A percentile compares a stretch with the other conserved stretches of the same genome.
phyloP scores from a whole-genome alignment of 2,329 filamentous ascomycete genomes.

The Didymella glomerata region DNA sequence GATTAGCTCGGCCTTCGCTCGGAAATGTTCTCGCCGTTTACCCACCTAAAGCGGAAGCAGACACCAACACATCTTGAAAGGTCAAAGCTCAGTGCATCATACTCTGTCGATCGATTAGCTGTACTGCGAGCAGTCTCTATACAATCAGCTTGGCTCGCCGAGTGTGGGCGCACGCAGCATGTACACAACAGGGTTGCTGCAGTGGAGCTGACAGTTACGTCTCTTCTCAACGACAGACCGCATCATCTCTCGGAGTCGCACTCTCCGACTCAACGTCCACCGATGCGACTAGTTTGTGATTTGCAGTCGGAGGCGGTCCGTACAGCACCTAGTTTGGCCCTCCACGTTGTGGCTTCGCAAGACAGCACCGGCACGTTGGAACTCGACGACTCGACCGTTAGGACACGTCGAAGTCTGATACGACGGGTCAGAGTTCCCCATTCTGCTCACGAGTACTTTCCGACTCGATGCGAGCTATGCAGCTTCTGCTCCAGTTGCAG shows the following conservation, averaged over 20 bases:
- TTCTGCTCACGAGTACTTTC: neutral
- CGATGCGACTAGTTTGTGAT: slow-evolving; percentile 15
- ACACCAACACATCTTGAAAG: slow-evolving; percentile 2
- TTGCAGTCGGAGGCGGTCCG: slow-evolving; percentile 22
- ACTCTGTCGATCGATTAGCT: slow-evolving; percentile 15
- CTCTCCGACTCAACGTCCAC: slow-evolving; percentile 7
- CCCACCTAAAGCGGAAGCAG: slow-evolving; percentile 4
- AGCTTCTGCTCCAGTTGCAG: neutral
- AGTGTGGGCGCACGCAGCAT: neutral
- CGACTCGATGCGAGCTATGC: slow-evolving; percentile 8
- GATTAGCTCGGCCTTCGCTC: slow-evolving; percentile 12
- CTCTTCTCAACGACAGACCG: neutral
- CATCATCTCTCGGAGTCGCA: slow-evolving; percentile 9
- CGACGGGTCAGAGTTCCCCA: neutral
- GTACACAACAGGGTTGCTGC: neutral
- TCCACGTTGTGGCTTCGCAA: slow-evolving; percentile 22
- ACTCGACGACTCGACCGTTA: slow-evolving; percentile 12
- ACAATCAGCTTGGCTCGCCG: slow-evolving; percentile 4
- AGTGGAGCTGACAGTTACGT: slow-evolving; percentile 10
- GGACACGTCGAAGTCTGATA: neutral
- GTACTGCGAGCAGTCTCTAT: neutral
- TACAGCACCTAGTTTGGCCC: slow-evolving; percentile 7
- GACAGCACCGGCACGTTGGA: slow-evolving; percentile 9
- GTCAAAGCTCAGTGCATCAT: slow-evolving; percentile 15
- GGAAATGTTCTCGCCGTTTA: slow-evolving; percentile 12